Evolutionary conservation across 1,284 basidiomycete species (phyloP).

Genomic region (Cutaneotrichosporon mucoides): DNA sequence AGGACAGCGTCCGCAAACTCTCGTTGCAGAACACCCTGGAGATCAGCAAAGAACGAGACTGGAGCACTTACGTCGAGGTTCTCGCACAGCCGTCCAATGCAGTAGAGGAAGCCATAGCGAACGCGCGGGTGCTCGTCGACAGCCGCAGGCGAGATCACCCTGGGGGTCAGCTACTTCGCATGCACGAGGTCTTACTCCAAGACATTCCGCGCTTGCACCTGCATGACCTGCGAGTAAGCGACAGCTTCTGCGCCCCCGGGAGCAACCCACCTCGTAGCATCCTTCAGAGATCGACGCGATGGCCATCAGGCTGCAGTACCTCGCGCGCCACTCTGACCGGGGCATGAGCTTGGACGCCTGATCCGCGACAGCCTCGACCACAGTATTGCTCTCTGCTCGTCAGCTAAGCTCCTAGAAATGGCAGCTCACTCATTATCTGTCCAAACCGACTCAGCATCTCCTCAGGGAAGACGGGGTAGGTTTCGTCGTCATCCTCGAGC

Average conservation of each 20-base stretch:
- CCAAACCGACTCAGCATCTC: conserved; percentile 71
- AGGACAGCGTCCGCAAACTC: conserved; percentile 48
- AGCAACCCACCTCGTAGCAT: conserved; percentile 18
- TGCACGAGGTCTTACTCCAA: conserved; percentile 3
- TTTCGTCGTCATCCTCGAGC: conserved; percentile 66
- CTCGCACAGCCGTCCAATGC: conserved; percentile 76
- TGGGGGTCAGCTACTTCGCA: conserved; percentile 59
- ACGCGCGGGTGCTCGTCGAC: conserved; percentile 73
- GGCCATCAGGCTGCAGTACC: conserved; percentile 71
- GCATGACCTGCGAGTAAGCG: conserved; percentile 8
- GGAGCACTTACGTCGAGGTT: conserved; percentile 62
- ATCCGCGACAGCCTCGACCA: conserved; percentile 69
- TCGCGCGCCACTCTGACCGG: conserved; percentile 65
- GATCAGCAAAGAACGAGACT: background rate
- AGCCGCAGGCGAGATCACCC: conserved; percentile 69
- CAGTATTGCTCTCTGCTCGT: conserved; percentile 54
- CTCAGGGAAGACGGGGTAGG: conserved; percentile 68
- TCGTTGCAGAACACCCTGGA: conserved; percentile 31
- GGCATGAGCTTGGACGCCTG: conserved; percentile 73
- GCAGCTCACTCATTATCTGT: conserved; percentile 59
- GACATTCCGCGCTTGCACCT: conserved; percentile 4
- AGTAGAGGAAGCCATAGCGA: conserved; percentile 77
- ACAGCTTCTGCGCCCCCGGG: background rate
- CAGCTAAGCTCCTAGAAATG: background rate
- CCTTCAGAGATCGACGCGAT: conserved; percentile 35